These are phyloP conservation scores for Kazachstania africana DNA, from an alignment of 805 yeast genomes.

Conservation along the genomic window DNA sequence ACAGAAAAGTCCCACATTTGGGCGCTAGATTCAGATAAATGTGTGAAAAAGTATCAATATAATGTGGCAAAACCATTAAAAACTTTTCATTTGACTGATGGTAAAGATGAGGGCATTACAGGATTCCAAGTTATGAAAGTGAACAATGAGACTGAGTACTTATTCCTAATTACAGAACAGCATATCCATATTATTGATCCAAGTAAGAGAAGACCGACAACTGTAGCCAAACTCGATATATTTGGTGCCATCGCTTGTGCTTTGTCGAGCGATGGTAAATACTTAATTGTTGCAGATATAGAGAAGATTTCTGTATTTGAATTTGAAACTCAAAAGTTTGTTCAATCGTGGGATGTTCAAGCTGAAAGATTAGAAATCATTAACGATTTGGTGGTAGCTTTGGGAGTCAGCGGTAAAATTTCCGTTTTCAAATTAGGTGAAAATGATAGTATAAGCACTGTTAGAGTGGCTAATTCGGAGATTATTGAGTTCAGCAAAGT, in stretches of 20 bases:
- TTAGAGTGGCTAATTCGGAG: constrained; percentile 18
- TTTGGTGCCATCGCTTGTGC: constrained; percentile 10
- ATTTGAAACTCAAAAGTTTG: constrained; percentile 6
- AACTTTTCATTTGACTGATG: constrained; percentile 25
- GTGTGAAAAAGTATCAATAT: constrained; percentile 24
- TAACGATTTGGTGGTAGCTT: constrained; percentile 12
- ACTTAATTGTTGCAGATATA: constrained; percentile 13
- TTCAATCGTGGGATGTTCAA: constrained; percentile 15
- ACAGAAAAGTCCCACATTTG: constrained; percentile 27
- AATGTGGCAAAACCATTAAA: constrained; percentile 25
- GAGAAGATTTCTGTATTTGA: constrained; percentile 12
- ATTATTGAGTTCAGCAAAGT: constrained; percentile 17
- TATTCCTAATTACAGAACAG: constrained; percentile 22
- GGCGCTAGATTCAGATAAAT: constrained; percentile 23
- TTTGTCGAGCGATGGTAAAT: constrained; percentile 12
- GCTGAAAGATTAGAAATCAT: constrained; percentile 11
- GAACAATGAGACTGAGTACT: constrained; percentile 6
- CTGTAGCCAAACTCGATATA: constrained; percentile 14
- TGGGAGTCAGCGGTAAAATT: constrained; percentile 14
- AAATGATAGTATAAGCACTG: constrained; percentile 25
- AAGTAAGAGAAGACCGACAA: constrained; percentile 24
- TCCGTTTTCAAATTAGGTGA: constrained; percentile 22
- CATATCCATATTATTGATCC: constrained; percentile 61
- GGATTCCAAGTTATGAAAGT: constrained; percentile 16
- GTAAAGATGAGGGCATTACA: constrained; percentile 22